These are phyloP conservation scores for Venturia oleaginea DNA, from an alignment of 2,329 filamentous ascomycete species.

Conservation along the genomic window DNA sequence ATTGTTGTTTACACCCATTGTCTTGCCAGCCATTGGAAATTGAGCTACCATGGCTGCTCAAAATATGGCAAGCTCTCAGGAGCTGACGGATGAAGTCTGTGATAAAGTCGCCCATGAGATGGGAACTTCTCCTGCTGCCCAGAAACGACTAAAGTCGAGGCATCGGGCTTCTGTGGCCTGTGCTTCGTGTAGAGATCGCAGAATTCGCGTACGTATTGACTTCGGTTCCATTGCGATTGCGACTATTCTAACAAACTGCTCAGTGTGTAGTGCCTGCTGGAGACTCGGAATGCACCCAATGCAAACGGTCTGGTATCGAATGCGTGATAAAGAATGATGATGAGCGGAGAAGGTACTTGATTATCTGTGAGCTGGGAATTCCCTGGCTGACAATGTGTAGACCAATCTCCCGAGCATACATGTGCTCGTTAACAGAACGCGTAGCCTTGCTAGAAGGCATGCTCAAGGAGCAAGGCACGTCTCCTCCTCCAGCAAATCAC, in stretches of 20 bases:
- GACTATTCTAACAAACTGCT: conserved; percentile 19
- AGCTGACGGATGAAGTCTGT: conserved; percentile 5
- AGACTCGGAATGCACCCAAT: conserved; percentile 43
- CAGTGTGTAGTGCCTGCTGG: conserved; percentile 47
- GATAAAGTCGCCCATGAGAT: conserved; percentile 6
- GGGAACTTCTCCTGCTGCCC: background rate
- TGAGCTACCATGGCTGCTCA: background rate
- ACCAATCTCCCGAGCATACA: conserved; percentile 50
- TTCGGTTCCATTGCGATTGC: background rate
- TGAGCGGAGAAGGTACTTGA: conserved; percentile 42
- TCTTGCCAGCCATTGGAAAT: background rate
- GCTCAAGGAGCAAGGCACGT: conserved; percentile 42
- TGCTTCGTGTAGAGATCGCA: conserved; percentile 41
- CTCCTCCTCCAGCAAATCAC: conserved; percentile 42
- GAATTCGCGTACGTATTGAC: conserved; percentile 29
- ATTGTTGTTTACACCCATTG: background rate
- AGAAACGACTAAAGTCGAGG: conserved; percentile 25
- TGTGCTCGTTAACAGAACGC: conserved; percentile 47
- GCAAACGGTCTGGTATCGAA: conserved; percentile 40
- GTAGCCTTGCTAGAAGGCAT: conserved; percentile 44
- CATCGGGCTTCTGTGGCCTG: conserved; percentile 47
- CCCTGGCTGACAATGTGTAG: conserved; percentile 24
- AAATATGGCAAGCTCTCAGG: conserved; percentile 11
- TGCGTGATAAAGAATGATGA: conserved; percentile 52
- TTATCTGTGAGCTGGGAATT: background rate